phyloP scores from a whole-genome alignment of 129 eudicot species.

The Chrysanthemum makinoi region DNA sequence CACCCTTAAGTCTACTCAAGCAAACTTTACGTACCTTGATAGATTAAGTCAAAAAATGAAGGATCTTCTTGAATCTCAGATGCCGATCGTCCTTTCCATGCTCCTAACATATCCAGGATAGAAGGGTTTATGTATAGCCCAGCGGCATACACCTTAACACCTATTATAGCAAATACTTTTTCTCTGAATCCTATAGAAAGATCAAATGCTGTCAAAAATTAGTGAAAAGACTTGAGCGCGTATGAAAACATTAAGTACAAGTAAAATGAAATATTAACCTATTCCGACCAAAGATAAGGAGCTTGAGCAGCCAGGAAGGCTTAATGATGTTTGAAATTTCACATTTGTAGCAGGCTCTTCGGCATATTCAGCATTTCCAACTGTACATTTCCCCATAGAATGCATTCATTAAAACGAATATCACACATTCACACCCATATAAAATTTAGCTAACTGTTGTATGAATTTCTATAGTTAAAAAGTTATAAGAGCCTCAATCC shows the following conservation, averaged over 20 bases:
- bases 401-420: constrained; percentile 1
- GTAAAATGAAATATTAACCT: constrained; percentile 41
- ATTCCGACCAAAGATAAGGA: constrained; percentile 83
- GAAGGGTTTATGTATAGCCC: constrained; percentile 60
- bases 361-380: constrained; percentile 39
- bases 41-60: constrained; percentile 50
- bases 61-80: constrained; percentile 54
- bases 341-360: constrained; percentile 81
- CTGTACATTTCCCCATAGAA: constrained; percentile 25
- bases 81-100: constrained; percentile 56
- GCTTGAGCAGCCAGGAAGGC: constrained; percentile 74
- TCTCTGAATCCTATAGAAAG: constrained; percentile 74
- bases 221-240: no score
- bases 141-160: constrained; percentile 92
- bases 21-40: constrained; percentile 43
- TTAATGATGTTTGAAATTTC: constrained; percentile 55
- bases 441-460: not conserved
- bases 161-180: constrained; percentile 81
- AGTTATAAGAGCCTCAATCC: not conserved
- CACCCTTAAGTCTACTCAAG: not conserved
- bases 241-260: no score
- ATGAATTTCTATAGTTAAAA: not conserved
- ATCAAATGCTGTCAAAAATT: constrained; percentile 5
- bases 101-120: constrained; percentile 43
- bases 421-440: not conserved